Conservation (phyloP, 2,329 filamentous ascomycete genomes). For the Calonectria montana region DNA sequence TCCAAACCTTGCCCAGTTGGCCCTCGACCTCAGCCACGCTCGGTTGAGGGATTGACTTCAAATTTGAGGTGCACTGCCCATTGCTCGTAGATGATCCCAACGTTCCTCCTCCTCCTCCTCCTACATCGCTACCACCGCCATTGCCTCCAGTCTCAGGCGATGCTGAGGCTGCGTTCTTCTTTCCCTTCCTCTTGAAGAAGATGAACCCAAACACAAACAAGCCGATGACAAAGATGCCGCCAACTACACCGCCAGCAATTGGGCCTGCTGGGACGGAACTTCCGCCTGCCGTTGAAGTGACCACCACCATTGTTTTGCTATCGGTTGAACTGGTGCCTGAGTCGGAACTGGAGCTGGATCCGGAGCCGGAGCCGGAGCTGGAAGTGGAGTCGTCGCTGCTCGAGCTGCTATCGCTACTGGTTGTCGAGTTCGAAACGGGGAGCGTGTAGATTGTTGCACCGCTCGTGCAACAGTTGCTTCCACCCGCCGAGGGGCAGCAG, state of each 20-base stretch:
- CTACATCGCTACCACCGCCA: too few relatives aligned
- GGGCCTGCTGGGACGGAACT: conserved; percentile 16
- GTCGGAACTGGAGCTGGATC: neutral
- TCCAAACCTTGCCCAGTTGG: conserved; percentile 2
- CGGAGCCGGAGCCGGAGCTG: neutral
- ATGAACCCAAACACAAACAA: conserved; percentile 28
- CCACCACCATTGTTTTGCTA: neutral
- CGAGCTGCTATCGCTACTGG: neutral
- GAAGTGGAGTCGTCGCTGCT: neutral
- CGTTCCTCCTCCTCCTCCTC: neutral
- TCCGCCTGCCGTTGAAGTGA: neutral
- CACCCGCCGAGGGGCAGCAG: conserved; percentile 31
- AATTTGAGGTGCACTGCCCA: neutral
- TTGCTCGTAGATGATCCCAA: neutral
- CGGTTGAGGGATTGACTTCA: neutral
- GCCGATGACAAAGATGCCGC: conserved; percentile 28
- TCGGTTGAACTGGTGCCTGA: neutral
- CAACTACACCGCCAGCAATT: conserved; percentile 34
- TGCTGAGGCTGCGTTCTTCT: neutral
- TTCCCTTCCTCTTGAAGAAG: conserved; percentile 25
- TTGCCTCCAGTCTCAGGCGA: neutral
- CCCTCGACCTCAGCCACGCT: conserved; percentile 6
- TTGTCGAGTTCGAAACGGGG: conserved; percentile 12
- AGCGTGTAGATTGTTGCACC: conserved; percentile 31
- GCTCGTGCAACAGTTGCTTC: conserved; percentile 27